Conservation (phyloP, 2,329 filamentous ascomycete species). For the Neonectria hederae region DNA sequence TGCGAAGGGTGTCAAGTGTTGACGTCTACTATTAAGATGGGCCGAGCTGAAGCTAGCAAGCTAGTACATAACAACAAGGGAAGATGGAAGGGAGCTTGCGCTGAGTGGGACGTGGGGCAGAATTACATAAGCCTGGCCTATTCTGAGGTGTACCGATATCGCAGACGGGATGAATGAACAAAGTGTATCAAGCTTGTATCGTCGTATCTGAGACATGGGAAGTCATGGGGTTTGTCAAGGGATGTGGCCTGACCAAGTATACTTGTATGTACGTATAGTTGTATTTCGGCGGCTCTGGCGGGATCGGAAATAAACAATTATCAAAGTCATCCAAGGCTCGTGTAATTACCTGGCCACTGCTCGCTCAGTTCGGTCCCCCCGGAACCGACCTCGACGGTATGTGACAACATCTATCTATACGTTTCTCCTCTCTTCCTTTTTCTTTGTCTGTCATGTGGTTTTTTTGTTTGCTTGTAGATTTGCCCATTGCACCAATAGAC, state of each 20-base stretch:
- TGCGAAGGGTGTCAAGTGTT: constrained; percentile 2
- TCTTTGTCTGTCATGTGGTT: background rate
- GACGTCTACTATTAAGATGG: constrained; percentile 5
- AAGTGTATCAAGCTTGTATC: background rate
- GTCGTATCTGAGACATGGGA: background rate
- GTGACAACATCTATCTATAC: background rate
- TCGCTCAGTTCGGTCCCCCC: background rate
- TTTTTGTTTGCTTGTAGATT: constrained; percentile 15
- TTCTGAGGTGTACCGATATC: background rate
- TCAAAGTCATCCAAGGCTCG: background rate
- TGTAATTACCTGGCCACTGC: background rate
- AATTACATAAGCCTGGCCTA: constrained; percentile 8
- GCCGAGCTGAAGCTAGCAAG: background rate
- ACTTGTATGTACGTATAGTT: background rate
- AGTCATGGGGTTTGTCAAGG: background rate
- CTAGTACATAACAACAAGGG: background rate
- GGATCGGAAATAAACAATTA: background rate
- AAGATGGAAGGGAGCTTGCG: background rate
- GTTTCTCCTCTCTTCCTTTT: background rate
- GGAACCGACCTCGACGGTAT: background rate
- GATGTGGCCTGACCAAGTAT: background rate
- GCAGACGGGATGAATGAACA: background rate
- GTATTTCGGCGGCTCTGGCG: background rate
- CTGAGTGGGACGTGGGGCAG: background rate
- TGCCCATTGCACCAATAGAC: constrained; percentile 16